phyloP scores from a whole-genome alignment of 306 rosid species.

The Pyrus betulifolia region DNA sequence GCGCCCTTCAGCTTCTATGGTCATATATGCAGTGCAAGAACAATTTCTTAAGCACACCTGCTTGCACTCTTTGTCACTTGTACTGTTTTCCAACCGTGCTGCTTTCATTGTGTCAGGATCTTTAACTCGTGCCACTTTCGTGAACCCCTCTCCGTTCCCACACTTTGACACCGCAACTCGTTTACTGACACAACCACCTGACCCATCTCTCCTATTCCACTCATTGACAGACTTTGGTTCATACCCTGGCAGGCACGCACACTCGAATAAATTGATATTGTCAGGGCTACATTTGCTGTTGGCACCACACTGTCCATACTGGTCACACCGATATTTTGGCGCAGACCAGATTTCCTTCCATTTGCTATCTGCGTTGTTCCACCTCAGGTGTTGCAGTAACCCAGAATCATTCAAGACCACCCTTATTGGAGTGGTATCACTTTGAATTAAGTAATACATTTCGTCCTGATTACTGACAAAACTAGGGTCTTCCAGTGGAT shows the following conservation, averaged over 20 bases:
- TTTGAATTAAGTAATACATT: neutral
- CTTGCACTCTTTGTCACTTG: slow-evolving; percentile 23
- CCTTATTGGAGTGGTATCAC: neutral
- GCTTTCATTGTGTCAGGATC: slow-evolving; percentile 33
- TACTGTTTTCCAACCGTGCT: slow-evolving; percentile 8
- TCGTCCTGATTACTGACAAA: neutral
- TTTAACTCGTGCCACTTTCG: slow-evolving; percentile 26
- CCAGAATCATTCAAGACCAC: neutral
- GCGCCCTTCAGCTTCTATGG: slow-evolving; percentile 6
- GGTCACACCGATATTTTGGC: slow-evolving; percentile 31
- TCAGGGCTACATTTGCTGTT: slow-evolving; percentile 40
- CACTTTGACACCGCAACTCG: slow-evolving; percentile 13
- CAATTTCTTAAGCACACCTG: slow-evolving; percentile 38
- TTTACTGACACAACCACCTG: slow-evolving; percentile 51
- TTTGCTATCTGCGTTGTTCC: neutral
- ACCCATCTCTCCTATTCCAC: slow-evolving; percentile 34
- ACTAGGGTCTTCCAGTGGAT: too few species aligned
- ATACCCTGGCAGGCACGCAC: slow-evolving; percentile 47
- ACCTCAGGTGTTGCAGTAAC: neutral
- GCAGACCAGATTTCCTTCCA: slow-evolving; percentile 16
- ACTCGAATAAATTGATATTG: slow-evolving; percentile 14
- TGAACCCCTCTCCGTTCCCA: slow-evolving; percentile 44
- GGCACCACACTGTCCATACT: slow-evolving; percentile 36
- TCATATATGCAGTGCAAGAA: slow-evolving; percentile 41
- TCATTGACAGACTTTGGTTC: slow-evolving; percentile 24